phyloP scores from a whole-genome alignment of 495 filamentous ascomycete genomes.

The Annulohypoxylon stygium region DNA sequence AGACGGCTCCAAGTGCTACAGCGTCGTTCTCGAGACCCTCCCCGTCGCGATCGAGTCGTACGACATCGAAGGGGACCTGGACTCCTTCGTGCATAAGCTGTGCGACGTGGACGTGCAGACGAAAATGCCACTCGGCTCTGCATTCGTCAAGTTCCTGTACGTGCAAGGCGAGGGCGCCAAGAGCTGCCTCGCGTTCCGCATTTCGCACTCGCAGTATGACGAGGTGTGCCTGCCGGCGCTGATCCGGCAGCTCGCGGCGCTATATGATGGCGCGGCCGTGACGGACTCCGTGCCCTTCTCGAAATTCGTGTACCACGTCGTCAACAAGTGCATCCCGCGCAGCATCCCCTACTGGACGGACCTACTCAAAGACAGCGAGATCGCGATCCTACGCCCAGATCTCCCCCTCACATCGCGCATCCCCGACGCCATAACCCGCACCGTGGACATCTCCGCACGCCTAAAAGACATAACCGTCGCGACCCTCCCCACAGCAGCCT shows the following conservation, averaged over 20 bases:
- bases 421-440: slow-evolving; percentile 56
- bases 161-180: slow-evolving; percentile 63
- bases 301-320: slow-evolving; percentile 66
- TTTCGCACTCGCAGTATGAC: slow-evolving; percentile 83
- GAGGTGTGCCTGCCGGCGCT: slow-evolving; percentile 75
- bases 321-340: slow-evolving; percentile 46
- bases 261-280: slow-evolving; percentile 50
- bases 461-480: slow-evolving; percentile 67
- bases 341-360: slow-evolving; percentile 69
- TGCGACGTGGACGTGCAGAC: slow-evolving; percentile 65
- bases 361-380: slow-evolving; percentile 64
- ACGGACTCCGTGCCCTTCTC: slow-evolving; percentile 69
- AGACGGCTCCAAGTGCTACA: slow-evolving; percentile 66
- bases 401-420: slow-evolving; percentile 48
- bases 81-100: slow-evolving; percentile 64
- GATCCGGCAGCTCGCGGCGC: slow-evolving; percentile 59
- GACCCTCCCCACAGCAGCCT: slow-evolving; percentile 70
- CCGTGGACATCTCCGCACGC: slow-evolving; percentile 58
- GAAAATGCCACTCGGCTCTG: slow-evolving; percentile 69
- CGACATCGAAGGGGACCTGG: slow-evolving; percentile 65
- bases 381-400: slow-evolving; percentile 60
- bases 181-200: slow-evolving; percentile 72
- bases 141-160: slow-evolving; percentile 72
- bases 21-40: slow-evolving; percentile 71
- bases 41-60: slow-evolving; percentile 65